phyloP scores from a whole-genome alignment of 345 rosid species.

The Sapria himalayana region DNA sequence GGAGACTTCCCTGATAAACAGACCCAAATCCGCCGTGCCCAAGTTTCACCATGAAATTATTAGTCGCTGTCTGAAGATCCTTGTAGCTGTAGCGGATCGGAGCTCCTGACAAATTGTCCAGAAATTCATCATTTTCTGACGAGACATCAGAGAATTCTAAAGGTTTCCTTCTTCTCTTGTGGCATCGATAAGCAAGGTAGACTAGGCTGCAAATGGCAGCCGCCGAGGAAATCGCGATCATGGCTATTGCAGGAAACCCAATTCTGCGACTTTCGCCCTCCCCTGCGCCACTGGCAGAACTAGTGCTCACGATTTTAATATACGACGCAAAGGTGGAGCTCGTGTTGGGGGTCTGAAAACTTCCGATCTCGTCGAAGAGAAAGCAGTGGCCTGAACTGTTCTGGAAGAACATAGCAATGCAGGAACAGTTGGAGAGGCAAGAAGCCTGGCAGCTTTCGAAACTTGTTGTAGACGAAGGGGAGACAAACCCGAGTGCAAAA shows the following conservation, averaged over 20 bases:
- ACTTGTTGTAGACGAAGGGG: constrained; percentile 13
- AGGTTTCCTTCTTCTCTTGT: constrained; percentile 7
- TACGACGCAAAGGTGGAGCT: constrained; percentile 14
- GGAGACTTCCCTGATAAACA: constrained; percentile 20
- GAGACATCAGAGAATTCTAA: constrained; percentile 9
- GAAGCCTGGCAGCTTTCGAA: constrained; percentile 23
- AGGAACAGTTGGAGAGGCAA: constrained; percentile 28
- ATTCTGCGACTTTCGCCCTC: constrained; percentile 3
- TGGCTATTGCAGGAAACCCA: constrained; percentile 4
- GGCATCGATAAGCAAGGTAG: constrained; percentile 18
- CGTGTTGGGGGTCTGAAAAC: constrained; percentile 14
- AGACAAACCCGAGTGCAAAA: constrained; percentile 24
- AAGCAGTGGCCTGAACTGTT: constrained; percentile 20
- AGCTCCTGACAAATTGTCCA: constrained; percentile 12
- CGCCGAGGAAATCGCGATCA: constrained; percentile 12
- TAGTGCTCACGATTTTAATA: constrained; percentile 15
- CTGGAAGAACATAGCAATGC: constrained; percentile 27
- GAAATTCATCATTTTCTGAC: constrained; percentile 19
- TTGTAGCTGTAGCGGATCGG: constrained; percentile 21
- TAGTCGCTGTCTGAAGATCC: constrained; percentile 23
- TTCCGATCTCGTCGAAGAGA: constrained; percentile 28
- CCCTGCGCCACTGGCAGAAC: background rate
- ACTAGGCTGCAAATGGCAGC: constrained; percentile 15
- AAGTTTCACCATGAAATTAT: constrained; percentile 18
- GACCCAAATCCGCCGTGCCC: constrained; percentile 43